These are phyloP conservation scores for Myxozyma mucilagina DNA, from an alignment of 805 yeast genomes.

Conservation along the genomic window DNA sequence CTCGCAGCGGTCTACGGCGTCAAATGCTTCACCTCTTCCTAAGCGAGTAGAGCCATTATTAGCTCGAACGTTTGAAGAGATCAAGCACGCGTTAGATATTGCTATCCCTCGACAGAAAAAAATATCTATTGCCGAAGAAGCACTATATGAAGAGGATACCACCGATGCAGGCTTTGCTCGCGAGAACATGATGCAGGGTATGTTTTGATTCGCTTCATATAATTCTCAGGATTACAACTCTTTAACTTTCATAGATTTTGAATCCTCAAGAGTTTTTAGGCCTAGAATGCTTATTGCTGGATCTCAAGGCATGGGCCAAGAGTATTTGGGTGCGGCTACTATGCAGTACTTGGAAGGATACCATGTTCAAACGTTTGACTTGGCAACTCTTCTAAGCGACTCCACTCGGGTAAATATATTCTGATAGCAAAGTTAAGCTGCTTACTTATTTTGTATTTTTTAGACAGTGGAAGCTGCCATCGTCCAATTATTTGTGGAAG, in stretches of 20 bases:
- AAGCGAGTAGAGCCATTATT: conserved; percentile 66
- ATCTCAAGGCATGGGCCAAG: conserved; percentile 78
- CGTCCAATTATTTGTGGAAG: conserved; percentile 82
- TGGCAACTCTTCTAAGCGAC: conserved; percentile 75
- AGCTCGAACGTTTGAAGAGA: conserved; percentile 48
- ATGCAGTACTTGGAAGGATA: conserved; percentile 83
- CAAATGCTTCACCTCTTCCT: conserved; percentile 77
- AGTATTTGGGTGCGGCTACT: conserved; percentile 78
- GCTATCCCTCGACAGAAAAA: conserved; percentile 63
- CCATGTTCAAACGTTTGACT: conserved; percentile 81
- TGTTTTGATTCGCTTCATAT: neutral
- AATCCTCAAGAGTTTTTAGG: conserved; percentile 68
- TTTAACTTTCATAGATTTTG: conserved; percentile 32
- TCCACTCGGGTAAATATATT: conserved; percentile 49
- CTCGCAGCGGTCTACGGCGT: conserved; percentile 79
- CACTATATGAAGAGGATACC: conserved; percentile 59
- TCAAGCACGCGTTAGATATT: conserved; percentile 52
- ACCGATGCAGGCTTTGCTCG: conserved; percentile 66
- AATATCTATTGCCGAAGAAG: conserved; percentile 64
- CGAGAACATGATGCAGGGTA: conserved; percentile 56
- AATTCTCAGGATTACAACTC: too few species aligned
- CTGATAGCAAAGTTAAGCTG: neutral
- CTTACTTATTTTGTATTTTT: neutral
- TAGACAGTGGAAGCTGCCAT: conserved; percentile 75
- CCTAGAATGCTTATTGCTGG: conserved; percentile 82